These are phyloP conservation scores for Coleophoma crateriformis DNA, from an alignment of 2,329 filamentous ascomycete genomes.

Conservation along the genomic window DNA sequence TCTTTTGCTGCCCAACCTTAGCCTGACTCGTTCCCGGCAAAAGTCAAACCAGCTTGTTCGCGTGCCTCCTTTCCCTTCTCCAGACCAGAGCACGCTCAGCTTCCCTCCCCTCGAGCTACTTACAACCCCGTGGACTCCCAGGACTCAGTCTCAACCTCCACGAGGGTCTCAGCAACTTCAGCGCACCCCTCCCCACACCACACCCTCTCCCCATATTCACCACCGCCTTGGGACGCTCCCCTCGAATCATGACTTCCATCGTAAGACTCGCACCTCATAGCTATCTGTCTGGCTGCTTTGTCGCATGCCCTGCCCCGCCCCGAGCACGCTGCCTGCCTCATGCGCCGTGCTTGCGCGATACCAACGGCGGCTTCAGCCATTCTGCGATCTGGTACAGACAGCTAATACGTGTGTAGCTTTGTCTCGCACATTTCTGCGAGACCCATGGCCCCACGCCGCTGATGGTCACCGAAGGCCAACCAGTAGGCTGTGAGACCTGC, in stretches of 20 bases:
- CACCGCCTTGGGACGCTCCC: slow-evolving; percentile 5
- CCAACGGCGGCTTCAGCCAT: not conserved
- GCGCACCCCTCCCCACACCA: too few relatives aligned
- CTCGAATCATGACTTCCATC: slow-evolving; percentile 25
- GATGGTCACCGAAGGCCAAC: slow-evolving; percentile 64
- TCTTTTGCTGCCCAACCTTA: too few relatives aligned
- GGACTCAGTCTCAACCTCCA: too few relatives aligned
- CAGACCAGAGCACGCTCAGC: not conserved
- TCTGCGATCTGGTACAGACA: slow-evolving; percentile 10
- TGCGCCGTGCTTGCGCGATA: slow-evolving; percentile 7
- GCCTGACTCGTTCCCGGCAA: too few relatives aligned
- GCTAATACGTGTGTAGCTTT: slow-evolving; percentile 42
- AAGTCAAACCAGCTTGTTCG: not conserved
- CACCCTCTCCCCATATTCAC: not conserved
- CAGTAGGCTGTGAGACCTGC: slow-evolving; percentile 54
- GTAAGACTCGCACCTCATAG: slow-evolving; percentile 15
- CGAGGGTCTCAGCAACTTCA: too few relatives aligned
- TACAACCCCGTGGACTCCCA: not conserved
- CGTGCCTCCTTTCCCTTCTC: not conserved
- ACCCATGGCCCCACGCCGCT: slow-evolving; percentile 63
- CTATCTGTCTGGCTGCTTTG: slow-evolving; percentile 1
- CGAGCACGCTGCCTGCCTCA: slow-evolving; percentile 8
- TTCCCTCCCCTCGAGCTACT: not conserved
- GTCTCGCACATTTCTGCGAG: slow-evolving; percentile 67
- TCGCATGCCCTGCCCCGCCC: slow-evolving; percentile 10